Evolutionary conservation across 106 monocot species (phyloP).

Genomic region (Acorus calamus): DNA sequence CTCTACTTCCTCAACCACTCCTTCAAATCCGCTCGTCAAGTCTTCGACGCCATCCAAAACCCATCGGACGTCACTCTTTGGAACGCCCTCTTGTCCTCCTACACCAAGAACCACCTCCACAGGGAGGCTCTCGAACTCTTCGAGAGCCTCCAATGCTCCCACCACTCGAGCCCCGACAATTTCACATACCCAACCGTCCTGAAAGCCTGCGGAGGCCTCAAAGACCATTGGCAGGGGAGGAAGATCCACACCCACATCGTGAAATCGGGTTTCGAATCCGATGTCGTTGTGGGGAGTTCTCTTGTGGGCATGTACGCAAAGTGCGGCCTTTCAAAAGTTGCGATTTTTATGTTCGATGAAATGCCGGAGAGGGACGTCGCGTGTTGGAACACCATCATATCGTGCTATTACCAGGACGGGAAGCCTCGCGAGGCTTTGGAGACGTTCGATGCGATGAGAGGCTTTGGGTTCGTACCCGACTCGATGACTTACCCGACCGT

Average conservation of each 20-base stretch:
- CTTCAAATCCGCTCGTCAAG: constrained; percentile 20
- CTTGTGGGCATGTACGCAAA: constrained; percentile 54
- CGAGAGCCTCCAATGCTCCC: constrained; percentile 8
- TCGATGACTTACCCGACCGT: constrained; percentile 36
- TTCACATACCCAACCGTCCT: constrained; percentile 61
- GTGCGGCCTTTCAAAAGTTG: constrained; percentile 22
- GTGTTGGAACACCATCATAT: constrained; percentile 66
- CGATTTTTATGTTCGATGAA: constrained; percentile 43
- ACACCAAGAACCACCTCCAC: constrained; percentile 37
- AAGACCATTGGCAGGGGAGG: constrained; percentile 11
- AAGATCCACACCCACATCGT: constrained; percentile 32
- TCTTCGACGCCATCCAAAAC: constrained; percentile 20
- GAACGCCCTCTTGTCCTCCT: constrained; percentile 43
- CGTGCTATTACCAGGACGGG: constrained; percentile 69
- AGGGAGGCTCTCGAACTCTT: constrained; percentile 28
- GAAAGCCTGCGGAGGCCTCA: constrained; percentile 31
- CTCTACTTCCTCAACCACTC: constrained; percentile 43
- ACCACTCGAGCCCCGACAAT: constrained; percentile 17
- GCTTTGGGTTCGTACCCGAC: constrained; percentile 39
- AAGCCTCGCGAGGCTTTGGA: constrained; percentile 30
- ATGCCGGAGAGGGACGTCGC: constrained; percentile 44
- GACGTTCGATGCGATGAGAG: constrained; percentile 35
- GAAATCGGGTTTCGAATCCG: constrained; percentile 38
- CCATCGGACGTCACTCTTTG: constrained; percentile 27
- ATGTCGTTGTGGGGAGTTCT: constrained; percentile 46